These are phyloP conservation scores for Tolypocladium nubicola DNA, from an alignment of 2,329 filamentous ascomycete genomes.

Conservation along the genomic window DNA sequence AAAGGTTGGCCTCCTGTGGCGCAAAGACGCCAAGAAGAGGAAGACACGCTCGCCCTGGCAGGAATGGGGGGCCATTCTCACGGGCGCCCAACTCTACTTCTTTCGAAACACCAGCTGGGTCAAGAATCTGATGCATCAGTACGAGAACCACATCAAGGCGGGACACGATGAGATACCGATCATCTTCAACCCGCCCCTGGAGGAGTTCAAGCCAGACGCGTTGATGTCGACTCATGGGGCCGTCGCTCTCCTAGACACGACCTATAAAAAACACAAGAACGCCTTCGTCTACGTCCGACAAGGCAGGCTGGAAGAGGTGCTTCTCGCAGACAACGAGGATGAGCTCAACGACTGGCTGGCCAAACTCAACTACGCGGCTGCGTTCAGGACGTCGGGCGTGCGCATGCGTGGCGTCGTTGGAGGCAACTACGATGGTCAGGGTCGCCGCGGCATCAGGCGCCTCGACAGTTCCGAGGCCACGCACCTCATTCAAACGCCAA, in stretches of 20 bases:
- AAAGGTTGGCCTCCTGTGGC: conserved; percentile 90
- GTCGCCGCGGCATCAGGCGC: conserved; percentile 59
- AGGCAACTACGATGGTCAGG: conserved; percentile 75
- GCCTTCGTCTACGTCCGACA: conserved; percentile 86
- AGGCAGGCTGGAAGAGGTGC: conserved; percentile 77
- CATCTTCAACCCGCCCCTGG: conserved; percentile 80
- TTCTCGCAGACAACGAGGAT: conserved; percentile 78
- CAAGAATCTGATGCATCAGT: conserved; percentile 80
- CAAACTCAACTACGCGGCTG: conserved; percentile 91
- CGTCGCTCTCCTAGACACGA: conserved; percentile 75
- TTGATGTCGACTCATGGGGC: conserved; percentile 90
- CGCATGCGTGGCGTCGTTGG: conserved; percentile 81
- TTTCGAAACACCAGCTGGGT: conserved; percentile 92
- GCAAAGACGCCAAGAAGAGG: conserved; percentile 88
- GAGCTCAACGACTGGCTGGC: conserved; percentile 97
- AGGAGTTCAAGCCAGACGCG: conserved; percentile 87
- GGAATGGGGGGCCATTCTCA: conserved; percentile 95
- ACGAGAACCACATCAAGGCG: conserved; percentile 70
- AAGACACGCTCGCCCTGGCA: conserved; percentile 95
- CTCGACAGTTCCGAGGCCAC: conserved; percentile 53
- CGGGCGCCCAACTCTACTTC: conserved; percentile 93
- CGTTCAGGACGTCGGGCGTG: conserved; percentile 85
- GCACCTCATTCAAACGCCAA: conserved; percentile 56
- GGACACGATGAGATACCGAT: conserved; percentile 67
- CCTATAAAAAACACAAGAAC: conserved; percentile 92